phyloP scores from a whole-genome alignment of 345 rosid genomes.

The Chamaenerion angustifolium region DNA sequence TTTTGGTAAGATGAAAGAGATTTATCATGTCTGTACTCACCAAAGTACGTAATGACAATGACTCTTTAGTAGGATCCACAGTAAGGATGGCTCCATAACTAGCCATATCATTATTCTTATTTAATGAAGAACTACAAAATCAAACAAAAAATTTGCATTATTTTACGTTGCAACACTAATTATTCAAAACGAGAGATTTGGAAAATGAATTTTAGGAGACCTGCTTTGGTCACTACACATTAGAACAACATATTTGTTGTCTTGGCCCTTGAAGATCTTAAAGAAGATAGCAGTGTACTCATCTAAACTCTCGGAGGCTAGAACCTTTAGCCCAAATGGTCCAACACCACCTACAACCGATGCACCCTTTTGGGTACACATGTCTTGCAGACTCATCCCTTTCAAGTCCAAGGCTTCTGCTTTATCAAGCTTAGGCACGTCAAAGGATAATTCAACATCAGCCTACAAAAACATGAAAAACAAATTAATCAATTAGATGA shows the following conservation, averaged over 20 bases:
- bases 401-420: conserved; percentile 40
- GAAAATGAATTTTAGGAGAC: conserved; percentile 5
- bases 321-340: conserved; percentile 62
- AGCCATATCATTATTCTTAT: conserved; percentile 20
- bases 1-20: no score
- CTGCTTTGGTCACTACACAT: conserved; percentile 90
- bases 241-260: conserved; percentile 35
- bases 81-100: conserved; percentile 45
- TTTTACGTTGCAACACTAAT: no score
- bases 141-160: no score
- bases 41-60: conserved; percentile 33
- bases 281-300: conserved; percentile 64
- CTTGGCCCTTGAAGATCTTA: conserved; percentile 38
- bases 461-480: conserved; percentile 29
- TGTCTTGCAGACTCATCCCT: conserved; percentile 42
- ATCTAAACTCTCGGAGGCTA: conserved; percentile 37
- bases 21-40: conserved; percentile 19
- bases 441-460: conserved; percentile 53
- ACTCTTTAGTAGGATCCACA: conserved; percentile 28
- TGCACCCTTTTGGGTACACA: conserved; percentile 39
- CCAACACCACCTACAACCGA: conserved; percentile 40
- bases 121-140: conserved; percentile 28
- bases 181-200: no score
- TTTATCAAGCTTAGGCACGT: conserved; percentile 22
- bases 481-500: no score